Base-by-base conservation (phyloP, 2,329 filamentous ascomycete genomes). In the Cercospora citrullina region DNA sequence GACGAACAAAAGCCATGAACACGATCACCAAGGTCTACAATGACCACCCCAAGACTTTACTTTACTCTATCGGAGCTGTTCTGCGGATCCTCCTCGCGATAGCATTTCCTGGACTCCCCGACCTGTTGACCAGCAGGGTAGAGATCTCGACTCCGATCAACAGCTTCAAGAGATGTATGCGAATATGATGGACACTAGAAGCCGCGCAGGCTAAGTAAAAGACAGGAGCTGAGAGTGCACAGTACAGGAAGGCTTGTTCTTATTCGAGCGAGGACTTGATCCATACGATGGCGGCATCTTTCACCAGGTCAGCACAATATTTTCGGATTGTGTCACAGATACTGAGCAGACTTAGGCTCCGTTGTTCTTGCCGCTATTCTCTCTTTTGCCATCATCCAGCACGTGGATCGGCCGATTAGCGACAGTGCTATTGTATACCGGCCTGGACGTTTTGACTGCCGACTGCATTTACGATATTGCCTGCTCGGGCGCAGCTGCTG, bases 141-240 rank as follows among this genome's bases (percentile, higher is more conserved):
- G 95, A 99, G 84, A 91, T 99, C 76, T 97, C 95, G 55, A 99
- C 95, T 23, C 94, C 95, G 45, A 91, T 98, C 58, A 97, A 93
- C 75, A 97, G 94, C 86, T 99, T 97, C 87, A 98, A 98, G 84
- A 88, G 95, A 87, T 84, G 94, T 96, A 85, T 80, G 90, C 33
- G 57, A 26, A 31, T 21, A 45, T 3, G 2, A 33, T 21, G 59
- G 26, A 48, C 16, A 16, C 3, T 55, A 39, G 65, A 58, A 61
- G 39, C 31, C 31, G 26, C 6, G 33, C 48, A 55, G 67, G 70
- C 69, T 70, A 66, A 69, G 70, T 18, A 45, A 18, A 21, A 64
- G 57, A 62, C 70, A 75, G 71, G 68, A 74, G 75, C 75, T 77
- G 74, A 77, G 72, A 71, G 21, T 60, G 65, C 58, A 66, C 74